A percentile compares a stretch with the other conserved stretches of the same genome.
Conservation (phyloP, 768 basidiomycete species). For the Termitomyces sp. region DNA sequence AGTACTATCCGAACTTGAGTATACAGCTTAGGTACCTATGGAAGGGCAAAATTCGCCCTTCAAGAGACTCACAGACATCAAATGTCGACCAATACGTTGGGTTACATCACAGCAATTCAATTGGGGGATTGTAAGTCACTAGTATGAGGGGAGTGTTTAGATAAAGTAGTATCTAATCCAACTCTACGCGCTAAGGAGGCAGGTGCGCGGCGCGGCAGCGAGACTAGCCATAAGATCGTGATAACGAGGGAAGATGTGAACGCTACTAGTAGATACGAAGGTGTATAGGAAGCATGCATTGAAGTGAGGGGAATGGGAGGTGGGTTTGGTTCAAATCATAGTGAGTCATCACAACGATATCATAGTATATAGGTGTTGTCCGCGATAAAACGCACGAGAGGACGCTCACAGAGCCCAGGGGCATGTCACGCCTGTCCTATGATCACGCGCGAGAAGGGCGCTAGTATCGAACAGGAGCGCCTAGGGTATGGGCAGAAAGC, state of each 20-base stretch:
- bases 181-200: conserved; percentile 6
- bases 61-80: background rate
- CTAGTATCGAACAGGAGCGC: conserved; percentile 6
- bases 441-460: background rate
- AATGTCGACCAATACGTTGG: background rate
- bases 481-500: conserved; percentile 9
- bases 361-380: conserved; percentile 10
- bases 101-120: background rate
- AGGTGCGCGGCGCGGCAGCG: background rate
- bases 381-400: background rate
- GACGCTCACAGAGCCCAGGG: background rate
- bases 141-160: background rate
- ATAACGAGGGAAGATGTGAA: background rate
- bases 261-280: background rate
- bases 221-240: conserved; percentile 4
- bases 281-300: background rate
- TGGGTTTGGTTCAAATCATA: background rate
- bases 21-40: background rate
- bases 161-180: conserved; percentile 4
- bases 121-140: background rate
- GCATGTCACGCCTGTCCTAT: background rate
- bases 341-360: conserved; percentile 12
- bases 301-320: background rate
- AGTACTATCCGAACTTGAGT: too few relatives aligned
- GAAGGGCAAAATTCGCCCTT: background rate